phyloP scores from a whole-genome alignment of 1,284 basidiomycete species.

The Testicularia cyperi region DNA sequence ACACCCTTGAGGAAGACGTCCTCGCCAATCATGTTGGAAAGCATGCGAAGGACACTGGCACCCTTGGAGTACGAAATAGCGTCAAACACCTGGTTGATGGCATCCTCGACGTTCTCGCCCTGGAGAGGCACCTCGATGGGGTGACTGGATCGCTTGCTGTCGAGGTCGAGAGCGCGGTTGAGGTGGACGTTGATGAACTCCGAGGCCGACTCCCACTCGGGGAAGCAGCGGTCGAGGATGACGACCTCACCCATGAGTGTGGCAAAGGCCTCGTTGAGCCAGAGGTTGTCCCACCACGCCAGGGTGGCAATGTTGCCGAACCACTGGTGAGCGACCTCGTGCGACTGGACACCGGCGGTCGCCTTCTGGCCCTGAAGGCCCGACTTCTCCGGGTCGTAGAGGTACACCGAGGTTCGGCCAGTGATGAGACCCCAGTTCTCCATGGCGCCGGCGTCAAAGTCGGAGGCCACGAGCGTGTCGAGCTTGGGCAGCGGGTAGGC shows the following conservation, averaged over 20 bases:
- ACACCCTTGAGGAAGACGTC: conserved; percentile 66
- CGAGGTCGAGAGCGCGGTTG: conserved; percentile 72
- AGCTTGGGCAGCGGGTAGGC: conserved; percentile 85
- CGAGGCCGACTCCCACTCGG: conserved; percentile 65
- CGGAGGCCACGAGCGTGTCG: conserved; percentile 62
- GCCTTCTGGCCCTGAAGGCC: conserved; percentile 77
- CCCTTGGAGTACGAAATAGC: conserved; percentile 62
- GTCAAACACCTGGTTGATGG: conserved; percentile 59
- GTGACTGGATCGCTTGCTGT: conserved; percentile 88
- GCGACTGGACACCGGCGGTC: conserved; percentile 76
- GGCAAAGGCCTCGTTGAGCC: conserved; percentile 77
- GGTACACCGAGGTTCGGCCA: conserved; percentile 78
- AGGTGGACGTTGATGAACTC: conserved; percentile 66
- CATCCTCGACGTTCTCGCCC: conserved; percentile 55
- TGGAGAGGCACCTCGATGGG: conserved; percentile 80
- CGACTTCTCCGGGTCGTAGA: conserved; percentile 76
- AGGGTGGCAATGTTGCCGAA: conserved; percentile 90
- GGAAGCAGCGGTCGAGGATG: conserved; percentile 69
- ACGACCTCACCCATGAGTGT: conserved; percentile 81
- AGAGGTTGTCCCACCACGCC: conserved; percentile 76
- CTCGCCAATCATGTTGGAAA: conserved; percentile 76
- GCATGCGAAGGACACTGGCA: conserved; percentile 80
- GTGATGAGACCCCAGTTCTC: conserved; percentile 86
- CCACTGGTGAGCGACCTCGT: conserved; percentile 67
- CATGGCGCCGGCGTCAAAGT: conserved; percentile 92